Evolutionary conservation across 2,329 filamentous ascomycete species (phyloP).

Genomic region (Aspergillus ochraceoroseus): DNA sequence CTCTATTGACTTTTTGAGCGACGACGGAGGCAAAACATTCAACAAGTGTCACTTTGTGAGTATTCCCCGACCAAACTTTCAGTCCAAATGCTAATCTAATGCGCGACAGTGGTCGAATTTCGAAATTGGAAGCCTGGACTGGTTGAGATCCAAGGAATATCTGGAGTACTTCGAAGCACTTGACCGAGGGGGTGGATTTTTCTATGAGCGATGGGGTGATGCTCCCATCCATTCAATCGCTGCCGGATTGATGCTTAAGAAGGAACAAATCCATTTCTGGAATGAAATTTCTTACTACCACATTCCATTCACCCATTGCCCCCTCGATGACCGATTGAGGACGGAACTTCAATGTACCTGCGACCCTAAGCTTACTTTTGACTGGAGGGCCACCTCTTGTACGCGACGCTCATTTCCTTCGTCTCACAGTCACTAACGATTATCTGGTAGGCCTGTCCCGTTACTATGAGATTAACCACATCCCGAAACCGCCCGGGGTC

Average conservation of each 20-base stretch:
- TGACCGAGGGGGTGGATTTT: slow-evolving; percentile 91
- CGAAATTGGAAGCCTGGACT: slow-evolving; percentile 88
- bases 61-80: slow-evolving; percentile 18
- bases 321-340: slow-evolving; percentile 78
- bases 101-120: slow-evolving; percentile 91
- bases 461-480: slow-evolving; percentile 76
- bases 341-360: slow-evolving; percentile 87
- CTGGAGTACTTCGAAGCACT: slow-evolving; percentile 84
- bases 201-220: slow-evolving; percentile 98
- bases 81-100: slow-evolving; percentile 13
- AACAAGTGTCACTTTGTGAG: slow-evolving; percentile 96
- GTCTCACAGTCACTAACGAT: not conserved
- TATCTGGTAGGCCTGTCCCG: slow-evolving; percentile 66
- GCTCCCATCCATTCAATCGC: slow-evolving; percentile 98
- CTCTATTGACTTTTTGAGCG: slow-evolving; percentile 83
- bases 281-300: slow-evolving; percentile 99
- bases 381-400: slow-evolving; percentile 99
- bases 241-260: slow-evolving; percentile 77
- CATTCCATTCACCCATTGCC: slow-evolving; percentile 96
- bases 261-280: slow-evolving; percentile 96
- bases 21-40: slow-evolving; percentile 85
- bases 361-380: slow-evolving; percentile 95
- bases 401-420: slow-evolving; percentile 41
- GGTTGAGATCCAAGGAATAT: slow-evolving; percentile 86
- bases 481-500: slow-evolving; percentile 80